These are phyloP conservation scores for Citrullus amarus DNA, from an alignment of 306 rosid genomes.

Conservation along the genomic window DNA sequence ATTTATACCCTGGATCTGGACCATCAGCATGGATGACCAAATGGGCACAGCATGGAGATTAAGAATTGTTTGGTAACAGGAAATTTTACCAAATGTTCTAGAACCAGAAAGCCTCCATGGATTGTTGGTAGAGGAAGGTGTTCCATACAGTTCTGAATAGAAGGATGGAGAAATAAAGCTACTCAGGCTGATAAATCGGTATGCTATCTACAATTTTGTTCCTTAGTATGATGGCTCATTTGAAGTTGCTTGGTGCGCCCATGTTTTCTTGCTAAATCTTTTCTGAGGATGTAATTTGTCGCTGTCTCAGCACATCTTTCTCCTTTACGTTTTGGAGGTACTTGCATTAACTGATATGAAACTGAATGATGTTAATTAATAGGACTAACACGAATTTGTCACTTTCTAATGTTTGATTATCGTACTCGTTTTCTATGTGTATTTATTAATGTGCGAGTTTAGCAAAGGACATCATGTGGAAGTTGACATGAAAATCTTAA, in stretches of 20 bases:
- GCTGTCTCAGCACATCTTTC: neutral
- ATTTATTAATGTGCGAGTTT: too few relatives aligned
- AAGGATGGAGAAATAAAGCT: neutral
- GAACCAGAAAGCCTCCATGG: neutral
- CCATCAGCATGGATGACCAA: neutral
- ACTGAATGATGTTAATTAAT: neutral
- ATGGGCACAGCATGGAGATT: neutral
- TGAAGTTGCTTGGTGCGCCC: neutral
- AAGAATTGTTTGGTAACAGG: neutral
- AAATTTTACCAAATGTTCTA: neutral
- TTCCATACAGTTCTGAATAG: neutral
- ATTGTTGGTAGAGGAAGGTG: neutral
- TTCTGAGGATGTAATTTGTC: neutral
- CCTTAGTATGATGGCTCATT: neutral
- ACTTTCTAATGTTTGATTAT: too few relatives aligned
- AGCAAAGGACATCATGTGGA: too few relatives aligned
- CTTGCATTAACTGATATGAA: neutral
- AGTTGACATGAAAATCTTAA: too few relatives aligned
- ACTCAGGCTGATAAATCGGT: neutral
- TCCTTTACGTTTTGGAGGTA: neutral
- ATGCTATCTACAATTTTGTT: neutral
- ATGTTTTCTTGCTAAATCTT: neutral
- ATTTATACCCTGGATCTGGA: neutral
- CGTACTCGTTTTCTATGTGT: too few relatives aligned
- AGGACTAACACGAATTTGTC: too few relatives aligned